Conservation (phyloP, 352 stramenopile genomes). For the Globisporangium uncinulatum region DNA sequence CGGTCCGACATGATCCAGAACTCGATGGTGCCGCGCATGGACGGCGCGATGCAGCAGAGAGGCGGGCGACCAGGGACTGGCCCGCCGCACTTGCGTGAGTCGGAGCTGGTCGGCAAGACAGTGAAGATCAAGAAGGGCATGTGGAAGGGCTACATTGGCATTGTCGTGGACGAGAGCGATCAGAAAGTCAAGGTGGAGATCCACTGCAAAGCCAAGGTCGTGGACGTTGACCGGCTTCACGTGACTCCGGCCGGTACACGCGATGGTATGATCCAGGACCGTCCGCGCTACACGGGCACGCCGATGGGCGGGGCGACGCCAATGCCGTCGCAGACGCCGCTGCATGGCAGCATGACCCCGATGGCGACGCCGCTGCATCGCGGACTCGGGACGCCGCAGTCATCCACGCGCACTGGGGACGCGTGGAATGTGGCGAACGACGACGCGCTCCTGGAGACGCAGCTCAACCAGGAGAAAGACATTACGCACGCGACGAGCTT, state of each 20-base stretch:
- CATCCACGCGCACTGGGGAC: slow-evolving; percentile 48
- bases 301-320: slow-evolving; percentile 76
- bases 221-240: slow-evolving; percentile 81
- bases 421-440: slow-evolving; percentile 87
- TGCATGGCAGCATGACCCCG: slow-evolving; percentile 82
- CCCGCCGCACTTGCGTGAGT: slow-evolving; percentile 43
- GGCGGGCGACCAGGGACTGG: slow-evolving; percentile 25
- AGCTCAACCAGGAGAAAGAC: slow-evolving; percentile 88
- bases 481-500: slow-evolving; percentile 87
- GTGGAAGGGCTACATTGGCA: slow-evolving; percentile 92
- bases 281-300: slow-evolving; percentile 61
- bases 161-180: slow-evolving; percentile 86
- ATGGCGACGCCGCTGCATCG: slow-evolving; percentile 86
- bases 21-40: slow-evolving; percentile 64
- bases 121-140: slow-evolving; percentile 90
- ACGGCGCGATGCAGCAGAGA: slow-evolving; percentile 23
- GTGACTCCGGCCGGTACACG: slow-evolving; percentile 73
- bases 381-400: slow-evolving; percentile 70
- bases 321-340: slow-evolving; percentile 76
- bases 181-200: slow-evolving; percentile 91
- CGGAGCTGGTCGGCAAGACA: slow-evolving; percentile 82
- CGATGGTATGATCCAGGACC: slow-evolving; percentile 70
- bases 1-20: slow-evolving; percentile 85
- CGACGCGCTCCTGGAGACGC: slow-evolving; percentile 76
- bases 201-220: slow-evolving; percentile 85